A percentile compares a stretch with the other conserved stretches of the same genome.
Conservation (phyloP, 495 filamentous ascomycete genomes). For the Neurospora hispaniola region DNA sequence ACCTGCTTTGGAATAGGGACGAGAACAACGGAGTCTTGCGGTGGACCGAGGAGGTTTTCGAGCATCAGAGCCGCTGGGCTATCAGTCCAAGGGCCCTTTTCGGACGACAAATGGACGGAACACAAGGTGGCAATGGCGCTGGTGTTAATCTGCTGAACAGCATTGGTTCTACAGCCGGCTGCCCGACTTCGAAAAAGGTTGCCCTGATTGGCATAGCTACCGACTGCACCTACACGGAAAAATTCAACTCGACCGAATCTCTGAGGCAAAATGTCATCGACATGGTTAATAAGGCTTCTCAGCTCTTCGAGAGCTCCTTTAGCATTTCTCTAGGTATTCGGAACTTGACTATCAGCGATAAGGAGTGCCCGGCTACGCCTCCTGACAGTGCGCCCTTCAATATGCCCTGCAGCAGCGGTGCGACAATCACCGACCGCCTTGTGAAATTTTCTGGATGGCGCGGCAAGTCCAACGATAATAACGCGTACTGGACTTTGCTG, state of each 20-base stretch:
- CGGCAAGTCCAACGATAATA: slow-evolving; percentile 55
- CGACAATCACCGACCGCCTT: slow-evolving; percentile 67
- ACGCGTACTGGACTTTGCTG: slow-evolving; percentile 90
- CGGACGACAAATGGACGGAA: slow-evolving; percentile 38
- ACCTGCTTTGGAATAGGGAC: slow-evolving; percentile 59
- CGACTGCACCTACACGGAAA: slow-evolving; percentile 73
- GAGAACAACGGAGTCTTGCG: slow-evolving; percentile 55
- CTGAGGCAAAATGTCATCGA: slow-evolving; percentile 65
- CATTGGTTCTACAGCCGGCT: slow-evolving; percentile 76
- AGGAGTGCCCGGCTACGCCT: slow-evolving; percentile 55
- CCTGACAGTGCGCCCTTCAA: slow-evolving; percentile 70
- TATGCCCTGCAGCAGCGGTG: slow-evolving; percentile 48
- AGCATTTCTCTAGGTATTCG: slow-evolving; percentile 86
- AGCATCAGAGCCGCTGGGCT: slow-evolving; percentile 15
- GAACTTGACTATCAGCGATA: slow-evolving; percentile 66
- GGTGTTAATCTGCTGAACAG: slow-evolving; percentile 70
- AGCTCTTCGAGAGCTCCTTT: slow-evolving; percentile 79
- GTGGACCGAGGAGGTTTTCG: slow-evolving; percentile 20
- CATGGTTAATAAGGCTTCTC: slow-evolving; percentile 78
- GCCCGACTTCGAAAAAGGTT: slow-evolving; percentile 78
- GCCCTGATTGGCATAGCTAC: slow-evolving; percentile 87
- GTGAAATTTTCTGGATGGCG: slow-evolving; percentile 88
- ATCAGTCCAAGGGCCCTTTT: slow-evolving; percentile 26
- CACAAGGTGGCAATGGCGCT: slow-evolving; percentile 63
- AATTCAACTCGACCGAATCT: slow-evolving; percentile 51